Evolutionary conservation across 805 yeast genomes (phyloP).

Genomic region (Saccharomycopsis synnaedendra): DNA sequence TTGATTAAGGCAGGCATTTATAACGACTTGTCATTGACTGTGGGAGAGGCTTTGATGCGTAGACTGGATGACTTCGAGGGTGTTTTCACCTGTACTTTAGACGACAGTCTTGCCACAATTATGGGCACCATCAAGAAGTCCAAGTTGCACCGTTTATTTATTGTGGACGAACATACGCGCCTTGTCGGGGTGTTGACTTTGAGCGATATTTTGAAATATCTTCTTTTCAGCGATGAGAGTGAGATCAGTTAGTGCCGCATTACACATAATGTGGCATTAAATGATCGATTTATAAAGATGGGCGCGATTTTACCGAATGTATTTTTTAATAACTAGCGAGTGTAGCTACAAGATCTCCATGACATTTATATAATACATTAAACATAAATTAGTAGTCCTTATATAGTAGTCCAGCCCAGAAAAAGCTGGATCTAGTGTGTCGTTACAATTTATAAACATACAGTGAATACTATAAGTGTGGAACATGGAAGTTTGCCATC

Average conservation of each 20-base stretch:
- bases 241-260: neutral
- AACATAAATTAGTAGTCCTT: neutral
- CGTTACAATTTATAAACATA: neutral
- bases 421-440: neutral
- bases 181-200: conserved; percentile 79
- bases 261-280: neutral
- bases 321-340: neutral
- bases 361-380: neutral
- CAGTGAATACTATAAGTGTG: conserved; percentile 33
- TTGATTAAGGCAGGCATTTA: conserved; percentile 90
- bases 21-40: conserved; percentile 78
- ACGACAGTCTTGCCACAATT: conserved; percentile 78
- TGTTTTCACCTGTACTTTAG: conserved; percentile 85
- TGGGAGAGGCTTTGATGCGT: conserved; percentile 92
- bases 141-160: conserved; percentile 82
- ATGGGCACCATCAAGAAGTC: conserved; percentile 89
- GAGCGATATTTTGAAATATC: conserved; percentile 81
- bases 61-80: conserved; percentile 96
- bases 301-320: no score
- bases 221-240: conserved; percentile 46
- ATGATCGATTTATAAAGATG: neutral
- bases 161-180: conserved; percentile 75
- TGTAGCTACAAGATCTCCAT: neutral
- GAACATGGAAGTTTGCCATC: conserved; percentile 56
- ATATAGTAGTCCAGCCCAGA: neutral